phyloP scores from a whole-genome alignment of 1,284 basidiomycete species.

The Ceratobasidium sp. region DNA sequence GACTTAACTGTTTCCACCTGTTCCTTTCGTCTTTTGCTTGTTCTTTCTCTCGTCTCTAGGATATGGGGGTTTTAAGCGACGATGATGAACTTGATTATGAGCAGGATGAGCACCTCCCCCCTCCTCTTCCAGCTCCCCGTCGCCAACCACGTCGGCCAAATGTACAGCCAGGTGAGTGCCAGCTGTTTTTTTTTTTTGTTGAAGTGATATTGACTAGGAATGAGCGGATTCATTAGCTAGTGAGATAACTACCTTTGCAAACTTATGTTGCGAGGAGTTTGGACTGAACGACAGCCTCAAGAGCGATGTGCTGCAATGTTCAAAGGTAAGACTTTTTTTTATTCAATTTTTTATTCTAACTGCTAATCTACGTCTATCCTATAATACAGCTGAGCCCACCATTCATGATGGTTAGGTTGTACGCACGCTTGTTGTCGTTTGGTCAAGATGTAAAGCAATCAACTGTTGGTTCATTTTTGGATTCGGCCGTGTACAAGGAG shows the following conservation, averaged over 20 bases:
- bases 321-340: not conserved
- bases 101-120: not conserved
- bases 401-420: not conserved
- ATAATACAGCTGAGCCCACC: not conserved
- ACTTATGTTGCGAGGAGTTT: conserved; percentile 22
- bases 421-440: not conserved
- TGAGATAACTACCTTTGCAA: not conserved
- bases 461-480: not conserved
- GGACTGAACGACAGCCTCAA: conserved; percentile 5
- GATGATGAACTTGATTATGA: not conserved
- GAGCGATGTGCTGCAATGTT: not conserved
- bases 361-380: not conserved
- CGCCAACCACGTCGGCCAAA: too few relatives aligned
- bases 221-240: not conserved
- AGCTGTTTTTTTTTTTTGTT: not conserved
- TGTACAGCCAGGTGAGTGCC: too few relatives aligned
- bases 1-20: too few relatives aligned
- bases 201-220: too few relatives aligned
- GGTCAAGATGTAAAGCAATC: not conserved
- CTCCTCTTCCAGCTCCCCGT: too few relatives aligned
- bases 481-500: conserved; percentile 12
- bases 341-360: too few relatives aligned
- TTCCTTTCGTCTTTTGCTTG: too few relatives aligned
- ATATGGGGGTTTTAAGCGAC: not conserved
- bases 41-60: too few relatives aligned